Percentiles rank a stretch among this genome's conserved stretches.
Evolutionary conservation across 2,329 filamentous ascomycete species (phyloP).

Genomic region (Talaromyces funiculosus): DNA sequence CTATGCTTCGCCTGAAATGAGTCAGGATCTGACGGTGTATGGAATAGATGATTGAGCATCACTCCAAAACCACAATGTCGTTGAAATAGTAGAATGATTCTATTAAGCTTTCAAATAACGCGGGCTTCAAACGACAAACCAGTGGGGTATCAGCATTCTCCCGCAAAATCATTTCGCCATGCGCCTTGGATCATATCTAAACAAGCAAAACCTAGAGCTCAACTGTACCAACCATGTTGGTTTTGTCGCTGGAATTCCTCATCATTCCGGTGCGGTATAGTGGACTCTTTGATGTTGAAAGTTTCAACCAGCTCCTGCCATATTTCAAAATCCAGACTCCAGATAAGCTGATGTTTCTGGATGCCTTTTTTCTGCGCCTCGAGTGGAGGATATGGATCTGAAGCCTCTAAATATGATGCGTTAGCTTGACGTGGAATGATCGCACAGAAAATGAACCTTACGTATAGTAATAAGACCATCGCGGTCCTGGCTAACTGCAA

Average conservation of each 20-base stretch:
- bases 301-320: conserved; percentile 74
- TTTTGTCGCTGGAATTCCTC: conserved; percentile 48
- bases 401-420: conserved; percentile 36
- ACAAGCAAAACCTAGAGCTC: conserved; percentile 6
- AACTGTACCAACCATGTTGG: conserved; percentile 62
- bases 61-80: not conserved
- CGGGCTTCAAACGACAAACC: not conserved
- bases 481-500: conserved; percentile 68
- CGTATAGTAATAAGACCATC: conserved; percentile 71
- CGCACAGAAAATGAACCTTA: conserved; percentile 44
- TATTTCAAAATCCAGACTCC: conserved; percentile 77
- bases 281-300: conserved; percentile 69
- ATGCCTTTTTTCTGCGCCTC: conserved; percentile 48
- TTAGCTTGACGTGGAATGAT: conserved; percentile 5
- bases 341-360: conserved; percentile 75
- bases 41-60: conserved; percentile 5
- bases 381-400: conserved; percentile 44
- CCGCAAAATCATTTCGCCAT: not conserved
- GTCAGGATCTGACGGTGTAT: conserved; percentile 18
- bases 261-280: conserved; percentile 78
- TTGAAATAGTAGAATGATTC: not conserved
- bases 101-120: not conserved
- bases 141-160: not conserved
- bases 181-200: not conserved
- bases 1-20: conserved; percentile 17